These are phyloP conservation scores for Fusarium zealandicum DNA, from an alignment of 2,329 filamentous ascomycete species.

Conservation along the genomic window DNA sequence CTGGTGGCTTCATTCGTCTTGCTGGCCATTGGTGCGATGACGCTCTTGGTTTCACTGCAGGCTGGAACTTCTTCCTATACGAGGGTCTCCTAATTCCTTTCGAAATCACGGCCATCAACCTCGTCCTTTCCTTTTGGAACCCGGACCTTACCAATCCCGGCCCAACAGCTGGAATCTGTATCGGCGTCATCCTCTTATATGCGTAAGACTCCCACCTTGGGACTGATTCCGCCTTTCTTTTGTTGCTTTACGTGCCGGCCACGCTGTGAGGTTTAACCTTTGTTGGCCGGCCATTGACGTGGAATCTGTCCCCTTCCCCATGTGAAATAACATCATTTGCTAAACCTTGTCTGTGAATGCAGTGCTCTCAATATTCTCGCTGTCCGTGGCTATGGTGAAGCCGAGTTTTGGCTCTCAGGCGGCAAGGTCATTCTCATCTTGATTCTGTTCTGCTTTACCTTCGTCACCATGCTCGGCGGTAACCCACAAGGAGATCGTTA, in stretches of 20 bases:
- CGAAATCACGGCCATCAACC: slow-evolving; percentile 52
- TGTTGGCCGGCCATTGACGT: background rate
- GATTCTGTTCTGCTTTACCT: slow-evolving; percentile 76
- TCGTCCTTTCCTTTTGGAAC: slow-evolving; percentile 53
- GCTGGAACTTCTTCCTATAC: slow-evolving; percentile 56
- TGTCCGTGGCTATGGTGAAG: slow-evolving; percentile 72
- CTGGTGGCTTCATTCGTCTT: slow-evolving; percentile 69
- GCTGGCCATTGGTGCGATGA: slow-evolving; percentile 72
- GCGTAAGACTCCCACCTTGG: slow-evolving; percentile 53
- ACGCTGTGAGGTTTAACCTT: background rate
- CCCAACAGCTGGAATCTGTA: slow-evolving; percentile 70
- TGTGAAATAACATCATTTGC: slow-evolving; percentile 30
- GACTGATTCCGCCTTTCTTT: slow-evolving; percentile 5
- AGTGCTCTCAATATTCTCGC: slow-evolving; percentile 69
- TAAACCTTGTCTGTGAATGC: slow-evolving; percentile 40
- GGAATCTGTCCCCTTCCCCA: slow-evolving; percentile 4
- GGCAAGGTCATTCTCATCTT: slow-evolving; percentile 73
- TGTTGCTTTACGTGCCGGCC: slow-evolving; percentile 10
- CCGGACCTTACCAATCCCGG: slow-evolving; percentile 63
- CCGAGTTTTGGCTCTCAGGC: slow-evolving; percentile 72
- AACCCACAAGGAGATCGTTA: slow-evolving; percentile 74
- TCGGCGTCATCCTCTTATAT: slow-evolving; percentile 62
- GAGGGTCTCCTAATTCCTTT: slow-evolving; percentile 54
- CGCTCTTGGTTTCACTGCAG: slow-evolving; percentile 63
- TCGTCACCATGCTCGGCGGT: slow-evolving; percentile 80